Evolutionary conservation across 768 basidiomycete genomes (phyloP).

Genomic region (Podaxis sp.): DNA sequence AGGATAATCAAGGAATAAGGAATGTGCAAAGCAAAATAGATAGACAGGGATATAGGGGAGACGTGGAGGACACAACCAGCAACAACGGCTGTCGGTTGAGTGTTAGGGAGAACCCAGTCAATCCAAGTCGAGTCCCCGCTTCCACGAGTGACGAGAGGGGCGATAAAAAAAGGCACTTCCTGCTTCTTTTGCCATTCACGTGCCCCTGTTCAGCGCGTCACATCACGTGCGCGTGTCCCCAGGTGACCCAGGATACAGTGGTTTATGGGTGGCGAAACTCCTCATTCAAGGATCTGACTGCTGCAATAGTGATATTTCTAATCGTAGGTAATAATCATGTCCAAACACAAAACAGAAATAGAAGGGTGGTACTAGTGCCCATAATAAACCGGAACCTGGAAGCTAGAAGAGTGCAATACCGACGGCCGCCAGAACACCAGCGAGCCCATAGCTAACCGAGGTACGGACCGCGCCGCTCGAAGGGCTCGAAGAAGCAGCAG

Average conservation of each 20-base stretch:
- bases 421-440: slow-evolving; percentile 49
- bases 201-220: slow-evolving; percentile 7
- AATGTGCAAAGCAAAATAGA: slow-evolving; percentile 10
- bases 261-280: too few relatives aligned
- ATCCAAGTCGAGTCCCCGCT: slow-evolving; percentile 4
- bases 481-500: slow-evolving; percentile 19
- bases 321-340: slow-evolving; percentile 1
- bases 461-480: slow-evolving; percentile 23
- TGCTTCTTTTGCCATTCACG: slow-evolving; percentile 13
- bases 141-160: slow-evolving; percentile 13
- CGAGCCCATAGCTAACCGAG: slow-evolving; percentile 41
- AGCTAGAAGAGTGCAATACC: slow-evolving; percentile 48
- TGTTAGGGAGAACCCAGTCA: slow-evolving; percentile 6
- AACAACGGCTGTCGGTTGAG: not conserved
- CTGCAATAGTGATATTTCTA: not conserved
- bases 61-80: slow-evolving; percentile 5
- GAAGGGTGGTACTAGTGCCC: not conserved
- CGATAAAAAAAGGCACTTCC: slow-evolving; percentile 10
- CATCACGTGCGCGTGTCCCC: slow-evolving; percentile 7
- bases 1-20: slow-evolving; percentile 18
- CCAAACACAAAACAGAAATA: not conserved
- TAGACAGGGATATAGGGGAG: not conserved
- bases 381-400: not conserved
- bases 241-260: not conserved
- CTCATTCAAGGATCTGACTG: not conserved